Conservation (phyloP, 257 asterid species). For the Anisodus acutangulus region DNA sequence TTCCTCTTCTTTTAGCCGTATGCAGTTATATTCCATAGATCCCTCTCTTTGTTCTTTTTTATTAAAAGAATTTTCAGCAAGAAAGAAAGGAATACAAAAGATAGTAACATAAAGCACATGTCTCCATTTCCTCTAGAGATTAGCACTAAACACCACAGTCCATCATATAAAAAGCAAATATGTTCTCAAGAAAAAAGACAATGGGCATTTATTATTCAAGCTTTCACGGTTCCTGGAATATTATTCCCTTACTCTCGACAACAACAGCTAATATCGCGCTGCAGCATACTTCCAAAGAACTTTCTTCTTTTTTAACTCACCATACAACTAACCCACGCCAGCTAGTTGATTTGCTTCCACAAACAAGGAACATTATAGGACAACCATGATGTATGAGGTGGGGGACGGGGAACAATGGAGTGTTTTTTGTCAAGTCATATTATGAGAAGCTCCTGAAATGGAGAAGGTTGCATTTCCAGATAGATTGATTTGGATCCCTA, state of each 20-base stretch:
- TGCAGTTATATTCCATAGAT: neutral
- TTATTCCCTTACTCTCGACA: neutral
- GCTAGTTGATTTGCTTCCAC: neutral
- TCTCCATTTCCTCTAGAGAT: neutral
- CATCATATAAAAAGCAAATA: neutral
- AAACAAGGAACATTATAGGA: constrained; percentile 8
- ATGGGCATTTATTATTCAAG: neutral
- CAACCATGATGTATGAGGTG: neutral
- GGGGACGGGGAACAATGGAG: neutral
- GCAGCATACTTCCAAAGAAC: constrained; percentile 3
- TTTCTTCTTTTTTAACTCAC: neutral
- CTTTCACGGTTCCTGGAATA: neutral
- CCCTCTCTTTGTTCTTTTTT: neutral
- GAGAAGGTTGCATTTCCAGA: constrained; percentile 17
- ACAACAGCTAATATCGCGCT: neutral
- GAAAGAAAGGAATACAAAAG: neutral
- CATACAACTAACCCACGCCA: neutral
- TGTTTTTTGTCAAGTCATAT: neutral
- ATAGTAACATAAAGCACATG: neutral
- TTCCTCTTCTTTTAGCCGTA: neutral
- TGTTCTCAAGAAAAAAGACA: constrained; percentile 19
- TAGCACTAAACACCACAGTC: neutral
- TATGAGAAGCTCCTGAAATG: constrained; percentile 4
- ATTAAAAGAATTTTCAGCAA: neutral
- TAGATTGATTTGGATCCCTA: neutral